Base-by-base conservation (phyloP, 2,329 filamentous ascomycete species). In the Aspergillus sclerotialis region DNA sequence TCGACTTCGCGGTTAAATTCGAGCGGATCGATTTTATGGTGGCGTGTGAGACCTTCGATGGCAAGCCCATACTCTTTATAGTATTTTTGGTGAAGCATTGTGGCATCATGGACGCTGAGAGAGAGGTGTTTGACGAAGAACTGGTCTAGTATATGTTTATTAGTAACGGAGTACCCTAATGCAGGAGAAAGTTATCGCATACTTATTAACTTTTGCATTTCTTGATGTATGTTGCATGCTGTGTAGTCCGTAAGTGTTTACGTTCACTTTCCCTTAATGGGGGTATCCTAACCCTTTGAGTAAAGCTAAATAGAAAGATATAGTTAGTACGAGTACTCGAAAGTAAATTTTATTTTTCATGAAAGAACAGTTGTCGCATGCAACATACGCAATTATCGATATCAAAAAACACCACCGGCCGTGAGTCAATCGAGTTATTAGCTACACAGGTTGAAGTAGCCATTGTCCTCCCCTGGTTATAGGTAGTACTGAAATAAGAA, bases 21-120 rank as follows among this genome's bases (percentile, higher is more conserved):
- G 4, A 98, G 71, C 1, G 92, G 85, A 53, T 96, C 86, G 50
- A 98, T 94, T 62, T 94, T 80, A 67, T 98, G 92, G 63, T 95
- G 84, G 7, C 87, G 80, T 24, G 94, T 86, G 1, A 98, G 75
- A 2, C 92, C 92, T 65, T 96, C 88, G 44, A 98, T 93, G 18
- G 92, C 92, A n/a, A 98, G 77, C 18, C 93, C 92, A 58, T 98
- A 98, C 60, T 85, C 88, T 53, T 80, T 82, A 68, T 96, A 98
- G 69, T 98, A 98, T 50, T 89, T 84, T 60, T 79, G 73, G 63
- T 96, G 92, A 16, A 98, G 76, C 50, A 81, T 75, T 40, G 78
- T 78, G n/a, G 92, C 92, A 39, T 96, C 90, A 35, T 86, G 73
- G 48, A 72, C 70, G 2, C 76, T 72, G 2, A 96, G 68, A 14